Evolutionary conservation across 2,329 filamentous ascomycete species (phyloP).

Genomic region (Aspergillus sp.): DNA sequence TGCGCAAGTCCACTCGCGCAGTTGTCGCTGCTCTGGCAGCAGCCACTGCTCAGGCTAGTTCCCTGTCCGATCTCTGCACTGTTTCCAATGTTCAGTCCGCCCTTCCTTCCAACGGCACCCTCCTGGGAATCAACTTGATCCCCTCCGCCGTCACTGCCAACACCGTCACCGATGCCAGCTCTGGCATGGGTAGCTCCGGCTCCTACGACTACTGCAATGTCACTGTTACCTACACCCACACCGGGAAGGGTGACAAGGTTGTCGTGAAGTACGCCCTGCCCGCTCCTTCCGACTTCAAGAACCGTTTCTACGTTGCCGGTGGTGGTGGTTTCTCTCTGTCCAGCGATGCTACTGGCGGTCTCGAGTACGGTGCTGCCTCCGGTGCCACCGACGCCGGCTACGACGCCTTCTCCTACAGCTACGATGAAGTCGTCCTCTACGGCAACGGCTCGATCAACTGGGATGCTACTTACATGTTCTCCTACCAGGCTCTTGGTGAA

Average conservation of each 20-base stretch:
- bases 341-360: constrained; percentile 41
- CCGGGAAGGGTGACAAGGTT: constrained; percentile 42
- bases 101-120: constrained; percentile 46
- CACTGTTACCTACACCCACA: constrained; percentile 46
- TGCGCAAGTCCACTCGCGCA: constrained; percentile 5
- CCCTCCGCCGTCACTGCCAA: constrained; percentile 46
- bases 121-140: constrained; percentile 45
- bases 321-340: constrained; percentile 49
- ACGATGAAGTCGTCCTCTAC: constrained; percentile 42
- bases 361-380: constrained; percentile 45
- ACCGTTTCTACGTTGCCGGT: constrained; percentile 50
- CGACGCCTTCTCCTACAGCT: constrained; percentile 43
- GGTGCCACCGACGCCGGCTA: constrained; percentile 50
- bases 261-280: constrained; percentile 42
- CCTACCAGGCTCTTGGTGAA: constrained; percentile 55
- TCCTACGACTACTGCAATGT: constrained; percentile 43
- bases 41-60: constrained; percentile 8
- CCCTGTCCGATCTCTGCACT: constrained; percentile 46
- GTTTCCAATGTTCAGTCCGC: constrained; percentile 46
- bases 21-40: constrained; percentile 14
- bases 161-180: constrained; percentile 40
- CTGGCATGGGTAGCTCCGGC: constrained; percentile 4
- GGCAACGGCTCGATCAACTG: constrained; percentile 51
- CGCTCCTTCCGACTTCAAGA: constrained; percentile 41
- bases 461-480: constrained; percentile 37